These are phyloP conservation scores for Lecanoromycetidae sp. DNA, from an alignment of 2,329 filamentous ascomycete genomes.

Conservation along the genomic window DNA sequence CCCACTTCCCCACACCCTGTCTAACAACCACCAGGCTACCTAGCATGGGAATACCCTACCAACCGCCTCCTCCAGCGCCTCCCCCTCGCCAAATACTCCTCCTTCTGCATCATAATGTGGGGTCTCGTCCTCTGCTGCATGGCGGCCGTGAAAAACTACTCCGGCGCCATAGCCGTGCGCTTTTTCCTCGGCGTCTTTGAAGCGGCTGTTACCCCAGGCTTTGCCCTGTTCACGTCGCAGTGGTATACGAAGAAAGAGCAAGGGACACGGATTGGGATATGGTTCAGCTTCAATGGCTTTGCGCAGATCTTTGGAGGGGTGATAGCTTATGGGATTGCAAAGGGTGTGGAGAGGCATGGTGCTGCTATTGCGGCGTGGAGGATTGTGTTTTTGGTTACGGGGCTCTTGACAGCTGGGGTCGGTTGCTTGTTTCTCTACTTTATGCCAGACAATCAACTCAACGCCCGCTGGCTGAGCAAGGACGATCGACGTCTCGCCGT, in stretches of 20 bases:
- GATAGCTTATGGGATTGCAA: constrained; percentile 52
- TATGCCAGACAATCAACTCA: constrained; percentile 49
- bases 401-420: constrained; percentile 39
- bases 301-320: constrained; percentile 52
- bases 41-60: constrained; percentile 54
- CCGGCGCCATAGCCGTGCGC: constrained; percentile 50
- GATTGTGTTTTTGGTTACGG: constrained; percentile 45
- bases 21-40: constrained; percentile 27
- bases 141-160: constrained; percentile 48
- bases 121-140: constrained; percentile 50
- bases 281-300: constrained; percentile 57
- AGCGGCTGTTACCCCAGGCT: constrained; percentile 55
- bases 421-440: constrained; percentile 39
- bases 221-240: constrained; percentile 54
- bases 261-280: constrained; percentile 49
- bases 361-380: constrained; percentile 53
- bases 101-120: constrained; percentile 53
- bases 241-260: constrained; percentile 64
- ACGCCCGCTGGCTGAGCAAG: constrained; percentile 50
- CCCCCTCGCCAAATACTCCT: constrained; percentile 55
- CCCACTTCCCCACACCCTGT: not conserved
- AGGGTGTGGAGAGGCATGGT: constrained; percentile 42
- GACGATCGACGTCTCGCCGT: constrained; percentile 56
- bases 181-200: constrained; percentile 60
- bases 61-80: constrained; percentile 51